These are phyloP conservation scores for Loxodes magnus DNA, from an alignment of 73 alveolate genomes.

Conservation along the genomic window DNA sequence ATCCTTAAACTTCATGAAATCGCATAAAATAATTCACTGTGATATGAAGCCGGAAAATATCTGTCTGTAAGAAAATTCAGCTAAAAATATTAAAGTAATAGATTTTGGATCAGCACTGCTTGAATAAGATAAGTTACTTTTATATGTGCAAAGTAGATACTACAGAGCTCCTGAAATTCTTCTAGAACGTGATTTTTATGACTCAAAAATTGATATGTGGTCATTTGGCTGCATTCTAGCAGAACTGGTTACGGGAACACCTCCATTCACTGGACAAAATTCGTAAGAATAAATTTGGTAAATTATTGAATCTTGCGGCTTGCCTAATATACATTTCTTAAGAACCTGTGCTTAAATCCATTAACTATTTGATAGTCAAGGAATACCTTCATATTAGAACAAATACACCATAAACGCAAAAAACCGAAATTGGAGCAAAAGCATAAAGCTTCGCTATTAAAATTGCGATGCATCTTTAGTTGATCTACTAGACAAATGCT, in stretches of 20 bases:
- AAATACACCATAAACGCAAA: no score
- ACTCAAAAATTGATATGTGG: constrained; percentile 60
- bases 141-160: constrained; percentile 47
- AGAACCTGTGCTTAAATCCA: no score
- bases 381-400: no score
- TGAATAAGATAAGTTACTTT: constrained; percentile 39
- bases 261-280: constrained; percentile 53
- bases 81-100: constrained; percentile 61
- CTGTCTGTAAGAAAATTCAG: constrained; percentile 36
- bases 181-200: constrained; percentile 35
- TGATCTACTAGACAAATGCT: no score
- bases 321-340: no score
- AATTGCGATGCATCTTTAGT: no score
- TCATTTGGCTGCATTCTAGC: constrained; percentile 45
- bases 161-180: constrained; percentile 60
- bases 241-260: constrained; percentile 53
- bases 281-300: constrained; percentile 31
- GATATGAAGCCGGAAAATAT: constrained; percentile 92
- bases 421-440: no score
- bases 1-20: constrained; percentile 46
- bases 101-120: constrained; percentile 78
- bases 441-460: no score
- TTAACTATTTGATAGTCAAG: no score
- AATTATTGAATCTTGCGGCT: constrained; percentile 39
- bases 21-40: constrained; percentile 67